Conservation (phyloP, 306 rosid species). For the Trifolium dubium region DNA sequence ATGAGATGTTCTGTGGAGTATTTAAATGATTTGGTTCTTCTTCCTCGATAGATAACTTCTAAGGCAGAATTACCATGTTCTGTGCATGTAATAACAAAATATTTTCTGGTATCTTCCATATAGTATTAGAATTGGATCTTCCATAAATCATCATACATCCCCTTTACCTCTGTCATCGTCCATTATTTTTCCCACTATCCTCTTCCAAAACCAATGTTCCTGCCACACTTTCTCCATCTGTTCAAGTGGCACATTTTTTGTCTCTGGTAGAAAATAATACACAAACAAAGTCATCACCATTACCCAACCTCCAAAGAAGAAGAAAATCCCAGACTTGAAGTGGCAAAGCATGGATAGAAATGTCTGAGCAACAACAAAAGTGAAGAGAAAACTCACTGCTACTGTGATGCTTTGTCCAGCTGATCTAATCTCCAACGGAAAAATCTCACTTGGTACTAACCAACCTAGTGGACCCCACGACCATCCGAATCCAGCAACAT, state of each 20-base stretch:
- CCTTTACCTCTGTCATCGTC: constrained; percentile 8
- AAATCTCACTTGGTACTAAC: constrained; percentile 59
- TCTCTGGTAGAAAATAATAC: constrained; percentile 39
- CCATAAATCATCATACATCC: constrained; percentile 15
- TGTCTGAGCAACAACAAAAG: constrained; percentile 53
- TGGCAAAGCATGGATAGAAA: constrained; percentile 59
- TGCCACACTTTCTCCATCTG: constrained; percentile 57
- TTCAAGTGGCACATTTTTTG: constrained; percentile 43
- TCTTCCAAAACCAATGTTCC: constrained; percentile 63
- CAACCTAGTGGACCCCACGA: constrained; percentile 60
- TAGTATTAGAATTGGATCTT: neutral
- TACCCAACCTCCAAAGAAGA: constrained; percentile 67
- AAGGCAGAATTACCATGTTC: neutral
- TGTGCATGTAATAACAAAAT: neutral
- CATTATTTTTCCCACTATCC: constrained; percentile 36
- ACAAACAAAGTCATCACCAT: constrained; percentile 53
- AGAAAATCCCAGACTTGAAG: constrained; percentile 51
- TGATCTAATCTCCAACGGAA: constrained; percentile 51
- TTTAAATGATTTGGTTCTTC: too few relatives aligned
- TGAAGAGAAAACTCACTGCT: constrained; percentile 58
- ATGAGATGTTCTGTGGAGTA: neutral
- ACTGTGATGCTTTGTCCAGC: constrained; percentile 56
- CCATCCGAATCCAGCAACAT: constrained; percentile 56
- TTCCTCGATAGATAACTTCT: neutral
- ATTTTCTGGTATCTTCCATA: neutral